Conservation (phyloP, 306 rosid species). For the Albizia julibrissin region DNA sequence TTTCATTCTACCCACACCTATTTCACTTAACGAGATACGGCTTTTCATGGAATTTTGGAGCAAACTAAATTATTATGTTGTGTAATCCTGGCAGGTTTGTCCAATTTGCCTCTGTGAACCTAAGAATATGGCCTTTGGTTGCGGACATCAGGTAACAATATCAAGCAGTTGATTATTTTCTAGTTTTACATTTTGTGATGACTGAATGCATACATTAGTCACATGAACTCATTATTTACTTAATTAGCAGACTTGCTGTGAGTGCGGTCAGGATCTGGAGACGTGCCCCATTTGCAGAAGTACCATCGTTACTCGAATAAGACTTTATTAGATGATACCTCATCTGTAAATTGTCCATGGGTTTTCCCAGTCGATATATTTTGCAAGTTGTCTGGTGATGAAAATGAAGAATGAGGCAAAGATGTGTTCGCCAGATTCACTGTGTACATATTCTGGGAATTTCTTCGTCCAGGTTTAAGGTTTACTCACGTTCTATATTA, state of each 20-base stretch:
- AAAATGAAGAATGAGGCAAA: constrained; percentile 20
- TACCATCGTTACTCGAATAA: constrained; percentile 65
- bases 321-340: constrained; percentile 59
- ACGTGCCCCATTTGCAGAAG: constrained; percentile 89
- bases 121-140: constrained; percentile 90
- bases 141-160: constrained; percentile 85
- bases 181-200: background rate
- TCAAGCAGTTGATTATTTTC: constrained; percentile 10
- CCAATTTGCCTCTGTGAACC: constrained; percentile 72
- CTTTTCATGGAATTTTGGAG: background rate
- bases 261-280: constrained; percentile 76
- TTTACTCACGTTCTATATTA: background rate
- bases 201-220: constrained; percentile 13
- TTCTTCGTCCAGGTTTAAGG: constrained; percentile 24
- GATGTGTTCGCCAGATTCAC: constrained; percentile 3
- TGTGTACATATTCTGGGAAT: constrained; percentile 55
- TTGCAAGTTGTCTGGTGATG: constrained; percentile 22
- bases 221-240: background rate
- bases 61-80: constrained; percentile 16
- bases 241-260: constrained; percentile 82
- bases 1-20: constrained; percentile 12
- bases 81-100: constrained; percentile 59
- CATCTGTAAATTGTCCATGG: constrained; percentile 22
- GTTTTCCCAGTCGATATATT: constrained; percentile 26
- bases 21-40: background rate